Conservation (phyloP, 768 basidiomycete genomes). For the Lactarius quietus region DNA sequence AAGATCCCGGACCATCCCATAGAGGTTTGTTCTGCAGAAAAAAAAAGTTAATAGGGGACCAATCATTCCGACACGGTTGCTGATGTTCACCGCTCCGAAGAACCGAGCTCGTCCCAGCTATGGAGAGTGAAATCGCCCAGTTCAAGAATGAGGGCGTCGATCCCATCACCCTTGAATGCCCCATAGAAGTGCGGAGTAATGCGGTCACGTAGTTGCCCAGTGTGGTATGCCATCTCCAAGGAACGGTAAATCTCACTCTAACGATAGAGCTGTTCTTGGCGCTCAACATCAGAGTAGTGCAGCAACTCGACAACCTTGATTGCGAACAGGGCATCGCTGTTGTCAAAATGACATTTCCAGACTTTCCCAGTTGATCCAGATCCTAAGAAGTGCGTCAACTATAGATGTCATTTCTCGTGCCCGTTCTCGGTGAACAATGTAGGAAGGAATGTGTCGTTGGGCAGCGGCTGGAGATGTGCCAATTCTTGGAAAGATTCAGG, state of each 20-base stretch:
- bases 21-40: no score
- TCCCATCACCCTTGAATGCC: no score
- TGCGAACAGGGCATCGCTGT: neutral
- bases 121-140: no score
- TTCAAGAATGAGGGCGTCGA: no score
- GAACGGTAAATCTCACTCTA: neutral
- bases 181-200: neutral
- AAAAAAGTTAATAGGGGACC: no score
- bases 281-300: no score
- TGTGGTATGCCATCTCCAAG: neutral
- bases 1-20: no score
- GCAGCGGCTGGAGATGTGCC: neutral
- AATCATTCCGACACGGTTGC: no score
- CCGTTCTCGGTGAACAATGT: neutral
- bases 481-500: neutral
- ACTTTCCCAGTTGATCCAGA: neutral
- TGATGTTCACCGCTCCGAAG: no score
- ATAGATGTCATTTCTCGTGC: neutral
- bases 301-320: no score
- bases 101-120: no score
- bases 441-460: neutral
- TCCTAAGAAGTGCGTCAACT: neutral
- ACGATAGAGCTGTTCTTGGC: no score
- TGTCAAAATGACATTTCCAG: constrained; percentile 1
- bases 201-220: neutral